Conservation (phyloP, 768 basidiomycete species). For the Lentinus brumalis region DNA sequence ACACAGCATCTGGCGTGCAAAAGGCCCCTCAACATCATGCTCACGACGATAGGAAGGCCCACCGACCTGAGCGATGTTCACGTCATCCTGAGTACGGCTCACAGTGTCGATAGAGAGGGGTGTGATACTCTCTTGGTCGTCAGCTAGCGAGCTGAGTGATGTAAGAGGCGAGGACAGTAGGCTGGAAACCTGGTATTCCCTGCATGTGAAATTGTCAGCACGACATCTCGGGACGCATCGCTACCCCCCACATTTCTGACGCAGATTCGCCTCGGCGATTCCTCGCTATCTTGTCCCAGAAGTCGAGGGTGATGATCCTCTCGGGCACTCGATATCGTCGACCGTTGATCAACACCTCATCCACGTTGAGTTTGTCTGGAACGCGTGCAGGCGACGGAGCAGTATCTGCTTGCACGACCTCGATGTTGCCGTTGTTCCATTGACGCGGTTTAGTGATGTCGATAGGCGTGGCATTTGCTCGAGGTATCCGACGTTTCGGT, state of each 20-base stretch:
- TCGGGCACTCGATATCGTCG: slow-evolving; percentile 94
- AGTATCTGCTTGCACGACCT: slow-evolving; percentile 73
- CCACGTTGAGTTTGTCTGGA: slow-evolving; percentile 55
- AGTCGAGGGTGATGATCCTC: slow-evolving; percentile 87
- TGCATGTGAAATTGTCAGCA: neutral
- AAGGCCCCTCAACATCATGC: neutral
- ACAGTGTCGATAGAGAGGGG: slow-evolving; percentile 37
- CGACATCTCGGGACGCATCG: neutral
- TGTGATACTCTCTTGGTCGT: slow-evolving; percentile 50
- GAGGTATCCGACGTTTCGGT: slow-evolving; percentile 79
- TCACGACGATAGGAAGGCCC: neutral
- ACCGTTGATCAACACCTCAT: slow-evolving; percentile 86
- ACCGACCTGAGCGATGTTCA: slow-evolving; percentile 61
- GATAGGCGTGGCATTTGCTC: slow-evolving; percentile 64
- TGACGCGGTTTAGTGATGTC: slow-evolving; percentile 74
- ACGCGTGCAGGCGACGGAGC: slow-evolving; percentile 36
- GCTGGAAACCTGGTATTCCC: slow-evolving; percentile 42
- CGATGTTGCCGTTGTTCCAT: slow-evolving; percentile 91
- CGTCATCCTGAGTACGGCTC: slow-evolving; percentile 33
- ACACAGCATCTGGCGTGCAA: slow-evolving; percentile 31
- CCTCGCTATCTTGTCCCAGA: slow-evolving; percentile 82
- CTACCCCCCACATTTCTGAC: slow-evolving; percentile 44
- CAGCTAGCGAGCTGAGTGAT: slow-evolving; percentile 65
- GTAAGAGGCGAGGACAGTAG: slow-evolving; percentile 72
- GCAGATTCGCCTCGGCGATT: slow-evolving; percentile 37